Percentiles rank a stretch among this genome's conserved stretches.
phyloP scores from a whole-genome alignment of 768 basidiomycete genomes.

The Lactarius hengduanensis region DNA sequence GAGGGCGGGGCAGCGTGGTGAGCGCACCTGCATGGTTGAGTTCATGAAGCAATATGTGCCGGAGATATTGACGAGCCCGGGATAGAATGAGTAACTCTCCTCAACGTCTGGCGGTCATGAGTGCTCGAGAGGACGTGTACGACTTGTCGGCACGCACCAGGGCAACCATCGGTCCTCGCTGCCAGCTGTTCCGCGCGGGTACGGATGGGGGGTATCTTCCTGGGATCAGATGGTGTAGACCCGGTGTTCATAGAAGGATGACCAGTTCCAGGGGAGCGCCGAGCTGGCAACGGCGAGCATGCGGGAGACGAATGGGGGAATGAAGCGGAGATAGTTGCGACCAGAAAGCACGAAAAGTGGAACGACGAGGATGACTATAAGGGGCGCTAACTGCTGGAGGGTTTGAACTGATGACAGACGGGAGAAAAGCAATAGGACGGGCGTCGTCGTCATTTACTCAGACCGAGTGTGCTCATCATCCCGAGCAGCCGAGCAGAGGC shows the following conservation, averaged over 20 bases:
- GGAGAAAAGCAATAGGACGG: conserved; percentile 17
- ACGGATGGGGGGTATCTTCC: conserved; percentile 47
- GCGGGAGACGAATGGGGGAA: conserved; percentile 41
- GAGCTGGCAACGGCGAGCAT: conserved; percentile 58
- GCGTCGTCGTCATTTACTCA: conserved; percentile 22
- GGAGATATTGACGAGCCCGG: conserved; percentile 92
- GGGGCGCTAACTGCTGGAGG: conserved; percentile 57
- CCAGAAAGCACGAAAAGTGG: conserved; percentile 38
- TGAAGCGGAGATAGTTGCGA: conserved; percentile 32
- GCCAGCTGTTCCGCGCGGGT: conserved; percentile 59
- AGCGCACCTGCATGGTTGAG: conserved; percentile 78
- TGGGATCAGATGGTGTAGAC: conserved; percentile 40
- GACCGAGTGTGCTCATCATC: background rate
- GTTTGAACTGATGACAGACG: conserved; percentile 28
- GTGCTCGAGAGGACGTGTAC: background rate
- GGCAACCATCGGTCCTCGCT: conserved; percentile 37
- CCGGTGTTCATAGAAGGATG: conserved; percentile 25
- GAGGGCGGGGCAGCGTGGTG: background rate
- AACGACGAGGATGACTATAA: conserved; percentile 50
- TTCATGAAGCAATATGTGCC: conserved; percentile 99
- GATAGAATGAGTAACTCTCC: conserved; percentile 55
- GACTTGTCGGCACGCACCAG: conserved; percentile 31
- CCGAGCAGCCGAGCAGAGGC: background rate
- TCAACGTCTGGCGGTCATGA: conserved; percentile 8
- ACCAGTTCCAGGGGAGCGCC: conserved; percentile 65